Percentiles rank a stretch among this genome's conserved stretches.
phyloP scores from a whole-genome alignment of 768 basidiomycete species.

The Collybiopsis confluens region DNA sequence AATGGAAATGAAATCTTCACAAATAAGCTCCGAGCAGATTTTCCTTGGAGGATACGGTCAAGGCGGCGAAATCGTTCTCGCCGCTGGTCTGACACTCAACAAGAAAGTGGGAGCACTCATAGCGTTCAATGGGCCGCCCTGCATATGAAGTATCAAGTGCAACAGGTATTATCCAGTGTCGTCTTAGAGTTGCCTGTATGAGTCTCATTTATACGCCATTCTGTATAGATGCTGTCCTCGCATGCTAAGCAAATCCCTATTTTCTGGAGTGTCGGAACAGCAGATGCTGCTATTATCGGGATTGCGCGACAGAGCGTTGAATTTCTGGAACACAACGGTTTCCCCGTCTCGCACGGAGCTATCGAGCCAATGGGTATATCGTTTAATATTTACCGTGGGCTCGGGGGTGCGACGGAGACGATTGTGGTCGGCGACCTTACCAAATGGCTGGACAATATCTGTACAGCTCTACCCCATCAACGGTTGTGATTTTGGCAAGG shows the following conservation, averaged over 20 bases:
- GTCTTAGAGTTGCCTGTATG: not conserved
- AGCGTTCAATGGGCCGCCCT: slow-evolving; percentile 78
- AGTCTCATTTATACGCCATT: not conserved
- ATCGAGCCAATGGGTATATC: slow-evolving; percentile 42
- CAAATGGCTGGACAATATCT: slow-evolving; percentile 37
- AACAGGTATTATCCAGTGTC: slow-evolving; percentile 43
- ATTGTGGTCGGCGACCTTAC: slow-evolving; percentile 68
- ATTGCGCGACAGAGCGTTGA: slow-evolving; percentile 25
- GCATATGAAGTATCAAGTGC: slow-evolving; percentile 60
- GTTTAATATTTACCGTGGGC: slow-evolving; percentile 62
- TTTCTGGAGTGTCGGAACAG: slow-evolving; percentile 83
- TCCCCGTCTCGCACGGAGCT: not conserved
- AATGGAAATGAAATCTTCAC: slow-evolving; percentile 62
- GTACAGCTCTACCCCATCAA: too few relatives aligned
- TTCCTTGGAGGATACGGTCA: slow-evolving; percentile 89
- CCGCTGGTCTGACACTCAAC: slow-evolving; percentile 65
- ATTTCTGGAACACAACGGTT: not conserved
- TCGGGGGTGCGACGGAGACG: slow-evolving; percentile 60
- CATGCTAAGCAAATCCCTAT: slow-evolving; percentile 33
- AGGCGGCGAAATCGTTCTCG: slow-evolving; percentile 73
- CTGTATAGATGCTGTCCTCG: not conserved
- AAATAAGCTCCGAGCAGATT: slow-evolving; percentile 65
- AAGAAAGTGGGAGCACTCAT: slow-evolving; percentile 68
- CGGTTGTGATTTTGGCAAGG: too few relatives aligned
- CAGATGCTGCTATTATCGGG: slow-evolving; percentile 66